These are phyloP conservation scores for Agrocybe pediades DNA, from an alignment of 768 basidiomycete genomes.

Conservation along the genomic window DNA sequence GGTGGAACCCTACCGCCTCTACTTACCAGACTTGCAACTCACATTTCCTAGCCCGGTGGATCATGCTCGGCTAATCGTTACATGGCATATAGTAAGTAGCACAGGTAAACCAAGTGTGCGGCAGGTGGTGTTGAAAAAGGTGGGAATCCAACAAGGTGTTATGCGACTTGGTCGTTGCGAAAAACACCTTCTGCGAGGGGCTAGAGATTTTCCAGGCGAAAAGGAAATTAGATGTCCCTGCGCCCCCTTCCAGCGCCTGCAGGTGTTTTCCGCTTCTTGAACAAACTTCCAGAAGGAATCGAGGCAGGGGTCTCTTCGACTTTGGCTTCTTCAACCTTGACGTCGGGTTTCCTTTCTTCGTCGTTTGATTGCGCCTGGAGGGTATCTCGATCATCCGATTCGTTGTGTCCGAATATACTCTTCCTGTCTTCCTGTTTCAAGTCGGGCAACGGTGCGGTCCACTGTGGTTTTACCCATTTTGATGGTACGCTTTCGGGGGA, in stretches of 20 bases:
- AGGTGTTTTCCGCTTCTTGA: slow-evolving; percentile 36
- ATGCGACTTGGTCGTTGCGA: too few species aligned
- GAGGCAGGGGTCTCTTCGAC: slow-evolving; percentile 7
- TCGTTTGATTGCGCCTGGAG: not conserved
- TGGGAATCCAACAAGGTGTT: too few species aligned
- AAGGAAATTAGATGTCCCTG: slow-evolving; percentile 19
- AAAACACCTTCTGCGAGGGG: too few species aligned
- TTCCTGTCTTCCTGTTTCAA: slow-evolving; percentile 18
- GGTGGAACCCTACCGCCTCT: too few species aligned
- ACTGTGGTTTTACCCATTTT: slow-evolving; percentile 36
- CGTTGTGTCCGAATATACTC: slow-evolving; percentile 14
- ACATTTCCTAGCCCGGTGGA: too few species aligned
- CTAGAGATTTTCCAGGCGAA: not conserved
- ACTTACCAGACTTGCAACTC: too few species aligned
- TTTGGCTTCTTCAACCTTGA: slow-evolving; percentile 16
- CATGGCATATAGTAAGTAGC: too few species aligned
- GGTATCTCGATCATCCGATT: slow-evolving; percentile 8
- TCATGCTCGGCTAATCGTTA: too few species aligned
- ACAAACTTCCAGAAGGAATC: slow-evolving; percentile 18
- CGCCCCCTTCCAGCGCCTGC: slow-evolving; percentile 28
- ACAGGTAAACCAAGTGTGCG: too few species aligned
- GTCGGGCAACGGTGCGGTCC: slow-evolving; percentile 25
- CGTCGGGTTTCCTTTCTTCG: slow-evolving; percentile 6
- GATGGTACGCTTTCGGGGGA: slow-evolving; percentile 6
- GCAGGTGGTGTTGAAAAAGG: too few species aligned